Conservation (phyloP, 495 filamentous ascomycete species). For the Aspergillus haitiensis region DNA sequence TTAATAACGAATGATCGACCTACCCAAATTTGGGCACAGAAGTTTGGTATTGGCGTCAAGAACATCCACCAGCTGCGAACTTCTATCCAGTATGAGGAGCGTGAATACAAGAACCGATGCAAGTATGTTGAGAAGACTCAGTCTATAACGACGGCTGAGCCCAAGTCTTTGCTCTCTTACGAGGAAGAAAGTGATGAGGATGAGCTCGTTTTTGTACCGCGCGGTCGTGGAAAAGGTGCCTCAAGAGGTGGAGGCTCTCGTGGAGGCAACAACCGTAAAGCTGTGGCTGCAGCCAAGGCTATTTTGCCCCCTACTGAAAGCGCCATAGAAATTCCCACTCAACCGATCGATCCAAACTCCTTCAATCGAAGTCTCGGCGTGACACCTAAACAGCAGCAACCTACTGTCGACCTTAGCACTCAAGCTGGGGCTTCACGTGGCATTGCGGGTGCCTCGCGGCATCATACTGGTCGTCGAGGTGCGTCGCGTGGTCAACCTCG, state of each 20-base stretch:
- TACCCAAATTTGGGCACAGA: slow-evolving; percentile 57
- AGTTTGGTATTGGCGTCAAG: slow-evolving; percentile 60
- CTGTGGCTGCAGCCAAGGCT: slow-evolving; percentile 27
- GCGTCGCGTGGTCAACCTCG: slow-evolving; percentile 33
- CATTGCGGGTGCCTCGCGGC: slow-evolving; percentile 40
- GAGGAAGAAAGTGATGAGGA: slow-evolving; percentile 60
- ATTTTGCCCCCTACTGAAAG: slow-evolving; percentile 30
- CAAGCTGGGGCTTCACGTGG: slow-evolving; percentile 42
- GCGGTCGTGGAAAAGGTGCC: slow-evolving; percentile 43
- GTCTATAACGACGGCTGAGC: slow-evolving; percentile 29
- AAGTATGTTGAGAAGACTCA: slow-evolving; percentile 51
- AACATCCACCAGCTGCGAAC: slow-evolving; percentile 60
- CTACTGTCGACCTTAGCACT: slow-evolving; percentile 39
- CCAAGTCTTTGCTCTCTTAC: slow-evolving; percentile 45
- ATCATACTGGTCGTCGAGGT: slow-evolving; percentile 36
- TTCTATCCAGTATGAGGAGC: slow-evolving; percentile 58
- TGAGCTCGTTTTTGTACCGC: slow-evolving; percentile 57
- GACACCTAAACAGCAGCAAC: slow-evolving; percentile 27
- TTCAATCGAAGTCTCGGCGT: slow-evolving; percentile 47
- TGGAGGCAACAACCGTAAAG: slow-evolving; percentile 33
- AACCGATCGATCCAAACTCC: slow-evolving; percentile 57
- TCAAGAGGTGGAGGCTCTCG: slow-evolving; percentile 41
- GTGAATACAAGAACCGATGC: slow-evolving; percentile 57
- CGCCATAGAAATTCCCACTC: slow-evolving; percentile 46
- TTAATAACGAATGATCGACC: slow-evolving; percentile 59